Conservation (phyloP, 257 asterid species). For the Solanum appendiculatum region DNA sequence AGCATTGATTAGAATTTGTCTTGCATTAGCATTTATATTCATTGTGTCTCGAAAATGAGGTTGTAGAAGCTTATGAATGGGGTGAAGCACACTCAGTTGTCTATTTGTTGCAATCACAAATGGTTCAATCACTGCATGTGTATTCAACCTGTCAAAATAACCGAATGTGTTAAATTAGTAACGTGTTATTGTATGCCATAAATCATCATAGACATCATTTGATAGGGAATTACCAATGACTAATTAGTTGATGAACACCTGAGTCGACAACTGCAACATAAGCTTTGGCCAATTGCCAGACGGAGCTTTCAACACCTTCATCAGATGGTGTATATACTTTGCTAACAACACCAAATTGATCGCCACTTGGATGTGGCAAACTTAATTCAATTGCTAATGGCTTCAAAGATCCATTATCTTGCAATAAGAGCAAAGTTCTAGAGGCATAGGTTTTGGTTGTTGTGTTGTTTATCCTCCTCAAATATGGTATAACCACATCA, state of each 20-base stretch:
- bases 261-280: slow-evolving; percentile 2
- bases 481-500: too few relatives aligned
- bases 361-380: slow-evolving; percentile 8
- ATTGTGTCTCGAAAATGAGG: slow-evolving; percentile 26
- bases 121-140: too few relatives aligned
- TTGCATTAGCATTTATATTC: slow-evolving; percentile 16
- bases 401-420: too few relatives aligned
- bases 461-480: too few relatives aligned
- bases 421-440: too few relatives aligned
- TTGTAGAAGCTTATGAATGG: slow-evolving; percentile 14
- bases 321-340: slow-evolving; percentile 7
- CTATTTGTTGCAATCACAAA: too few relatives aligned
- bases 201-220: background rate
- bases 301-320: background rate
- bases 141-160: slow-evolving; percentile 1
- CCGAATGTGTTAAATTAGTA: background rate
- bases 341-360: background rate
- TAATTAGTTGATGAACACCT: slow-evolving; percentile 6
- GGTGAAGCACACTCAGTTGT: slow-evolving; percentile 2
- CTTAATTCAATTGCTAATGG: background rate
- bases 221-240: background rate
- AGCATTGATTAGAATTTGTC: slow-evolving; percentile 6
- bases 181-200: too few relatives aligned
- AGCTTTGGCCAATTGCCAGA: background rate
- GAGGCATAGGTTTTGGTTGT: too few relatives aligned